phyloP scores from a whole-genome alignment of 306 rosid species.

The Purshia tridentata region DNA sequence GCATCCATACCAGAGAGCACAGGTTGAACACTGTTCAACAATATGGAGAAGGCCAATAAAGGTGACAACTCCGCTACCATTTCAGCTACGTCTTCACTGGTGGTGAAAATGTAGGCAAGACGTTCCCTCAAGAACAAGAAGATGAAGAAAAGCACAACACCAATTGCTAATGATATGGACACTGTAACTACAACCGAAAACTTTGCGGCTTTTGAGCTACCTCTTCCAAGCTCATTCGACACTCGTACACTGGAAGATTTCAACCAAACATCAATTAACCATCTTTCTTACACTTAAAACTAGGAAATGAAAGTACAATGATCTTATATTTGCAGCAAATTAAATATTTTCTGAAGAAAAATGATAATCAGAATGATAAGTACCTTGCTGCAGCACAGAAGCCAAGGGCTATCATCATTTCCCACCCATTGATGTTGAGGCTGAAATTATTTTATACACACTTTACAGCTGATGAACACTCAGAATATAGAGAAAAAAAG shows the following conservation, averaged over 20 bases:
- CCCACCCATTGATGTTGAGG: constrained; percentile 58
- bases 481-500: neutral
- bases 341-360: neutral
- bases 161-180: constrained; percentile 42
- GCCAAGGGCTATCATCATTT: constrained; percentile 62
- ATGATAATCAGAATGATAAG: neutral
- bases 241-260: constrained; percentile 47
- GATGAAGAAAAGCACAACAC: constrained; percentile 38
- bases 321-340: too few relatives aligned
- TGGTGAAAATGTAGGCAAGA: constrained; percentile 51
- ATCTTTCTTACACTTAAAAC: too few relatives aligned
- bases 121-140: constrained; percentile 40
- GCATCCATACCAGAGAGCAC: constrained; percentile 49
- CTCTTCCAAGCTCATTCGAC: constrained; percentile 61
- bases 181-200: constrained; percentile 41
- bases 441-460: constrained; percentile 25
- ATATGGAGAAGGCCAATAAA: constrained; percentile 47
- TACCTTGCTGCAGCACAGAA: constrained; percentile 61
- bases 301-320: too few relatives aligned
- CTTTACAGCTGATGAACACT: neutral
- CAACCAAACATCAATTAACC: neutral
- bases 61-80: constrained; percentile 52
- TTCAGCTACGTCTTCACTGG: constrained; percentile 33
- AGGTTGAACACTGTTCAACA: constrained; percentile 59
- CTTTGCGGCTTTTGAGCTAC: constrained; percentile 48